Percentiles rank a stretch among this genome's conserved stretches.
Evolutionary conservation across 1,139 yeast genomes (phyloP).

Genomic region (Hansenula lynferdii): DNA sequence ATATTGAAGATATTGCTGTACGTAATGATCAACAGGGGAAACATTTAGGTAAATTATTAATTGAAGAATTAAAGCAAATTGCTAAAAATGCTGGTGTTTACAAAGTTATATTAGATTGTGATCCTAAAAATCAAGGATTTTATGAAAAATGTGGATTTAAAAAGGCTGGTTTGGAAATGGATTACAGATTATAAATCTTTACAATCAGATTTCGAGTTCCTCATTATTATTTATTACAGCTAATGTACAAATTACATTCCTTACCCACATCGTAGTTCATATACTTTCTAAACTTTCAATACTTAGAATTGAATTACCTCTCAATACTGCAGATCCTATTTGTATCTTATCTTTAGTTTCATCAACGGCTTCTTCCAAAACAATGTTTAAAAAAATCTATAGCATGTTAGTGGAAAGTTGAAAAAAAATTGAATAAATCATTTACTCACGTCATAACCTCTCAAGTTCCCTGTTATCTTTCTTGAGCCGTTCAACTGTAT

Average conservation of each 20-base stretch:
- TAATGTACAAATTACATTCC: neutral
- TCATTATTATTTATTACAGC: neutral
- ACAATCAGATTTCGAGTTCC: too few relatives aligned
- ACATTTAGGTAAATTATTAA: constrained; percentile 66
- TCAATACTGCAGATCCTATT: constrained; percentile 49
- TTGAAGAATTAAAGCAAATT: constrained; percentile 53
- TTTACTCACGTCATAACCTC: constrained; percentile 73
- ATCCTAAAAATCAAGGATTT: constrained; percentile 72
- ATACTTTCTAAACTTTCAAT: constrained; percentile 38
- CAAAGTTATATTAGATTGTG: constrained; percentile 88
- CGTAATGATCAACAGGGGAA: constrained; percentile 74
- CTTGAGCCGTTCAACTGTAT: constrained; percentile 74
- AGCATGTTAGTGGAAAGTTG: constrained; percentile 4
- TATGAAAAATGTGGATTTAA: constrained; percentile 81
- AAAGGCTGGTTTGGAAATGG: constrained; percentile 75
- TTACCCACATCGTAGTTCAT: constrained; percentile 7
- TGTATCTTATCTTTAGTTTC: constrained; percentile 48
- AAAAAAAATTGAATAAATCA: too few relatives aligned
- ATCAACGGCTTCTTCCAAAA: constrained; percentile 70
- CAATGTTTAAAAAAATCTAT: constrained; percentile 62
- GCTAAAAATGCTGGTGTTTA: constrained; percentile 69
- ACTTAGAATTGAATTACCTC: constrained; percentile 61
- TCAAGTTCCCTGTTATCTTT: constrained; percentile 62
- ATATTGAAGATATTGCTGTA: constrained; percentile 93
- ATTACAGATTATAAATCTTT: constrained; percentile 25